Conservation (phyloP, 495 filamentous ascomycete species). For the Penicillium manginii region DNA sequence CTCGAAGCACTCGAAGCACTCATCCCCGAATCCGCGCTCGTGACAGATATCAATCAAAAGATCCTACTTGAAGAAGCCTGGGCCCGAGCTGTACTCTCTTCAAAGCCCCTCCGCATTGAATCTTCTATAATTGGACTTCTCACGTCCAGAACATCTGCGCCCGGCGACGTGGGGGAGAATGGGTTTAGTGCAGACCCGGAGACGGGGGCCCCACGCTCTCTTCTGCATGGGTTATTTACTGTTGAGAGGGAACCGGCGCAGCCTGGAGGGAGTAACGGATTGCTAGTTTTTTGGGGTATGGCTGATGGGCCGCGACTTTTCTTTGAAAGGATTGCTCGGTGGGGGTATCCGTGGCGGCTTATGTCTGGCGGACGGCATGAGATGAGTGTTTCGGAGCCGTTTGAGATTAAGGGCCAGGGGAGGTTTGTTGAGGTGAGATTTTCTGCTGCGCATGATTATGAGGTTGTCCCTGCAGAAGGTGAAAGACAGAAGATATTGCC, state of each 20-base stretch:
- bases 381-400: conserved; percentile 37
- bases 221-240: conserved; percentile 26
- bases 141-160: conserved; percentile 5
- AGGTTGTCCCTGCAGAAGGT: conserved; percentile 29
- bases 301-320: conserved; percentile 27
- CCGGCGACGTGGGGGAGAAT: conserved; percentile 25
- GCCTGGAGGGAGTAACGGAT: conserved; percentile 20
- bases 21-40: conserved; percentile 1
- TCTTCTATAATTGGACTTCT: conserved; percentile 27
- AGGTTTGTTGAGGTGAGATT: conserved; percentile 37
- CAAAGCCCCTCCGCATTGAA: conserved; percentile 25
- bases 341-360: conserved; percentile 42
- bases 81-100: conserved; percentile 30
- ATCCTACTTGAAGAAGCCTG: conserved; percentile 30
- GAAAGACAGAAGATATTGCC: conserved; percentile 35
- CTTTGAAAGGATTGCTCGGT: conserved; percentile 35
- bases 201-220: conserved; percentile 11
- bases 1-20: conserved; percentile 18
- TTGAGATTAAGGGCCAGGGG: conserved; percentile 12
- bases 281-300: conserved; percentile 32
- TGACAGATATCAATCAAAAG: not conserved
- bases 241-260: conserved; percentile 22
- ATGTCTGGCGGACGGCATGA: conserved; percentile 41
- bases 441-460: conserved; percentile 38
- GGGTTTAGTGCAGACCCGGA: conserved; percentile 14